Evolutionary conservation across 1,139 yeast genomes (phyloP).

Genomic region (Blastobotrys elegans): DNA sequence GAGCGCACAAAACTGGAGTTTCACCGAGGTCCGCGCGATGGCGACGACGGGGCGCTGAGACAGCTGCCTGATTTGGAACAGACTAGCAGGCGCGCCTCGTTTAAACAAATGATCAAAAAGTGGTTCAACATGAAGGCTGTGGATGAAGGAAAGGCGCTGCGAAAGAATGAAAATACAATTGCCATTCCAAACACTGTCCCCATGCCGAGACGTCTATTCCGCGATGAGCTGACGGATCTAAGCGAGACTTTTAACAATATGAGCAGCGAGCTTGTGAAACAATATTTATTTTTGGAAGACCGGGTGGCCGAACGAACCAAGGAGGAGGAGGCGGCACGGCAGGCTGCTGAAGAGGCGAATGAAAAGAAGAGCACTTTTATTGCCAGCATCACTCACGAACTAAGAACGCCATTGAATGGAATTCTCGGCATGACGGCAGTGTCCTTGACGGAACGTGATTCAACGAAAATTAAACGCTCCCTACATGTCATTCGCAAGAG

Average conservation of each 20-base stretch:
- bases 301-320: constrained; percentile 84
- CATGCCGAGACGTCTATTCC: constrained; percentile 53
- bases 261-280: constrained; percentile 83
- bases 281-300: constrained; percentile 79
- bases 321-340: constrained; percentile 81
- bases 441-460: constrained; percentile 79
- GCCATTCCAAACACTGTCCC: constrained; percentile 43
- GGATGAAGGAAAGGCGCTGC: neutral
- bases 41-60: neutral
- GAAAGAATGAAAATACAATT: neutral
- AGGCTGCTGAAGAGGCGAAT: constrained; percentile 89
- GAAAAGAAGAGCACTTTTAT: constrained; percentile 93
- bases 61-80: neutral
- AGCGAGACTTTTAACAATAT: constrained; percentile 86
- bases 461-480: constrained; percentile 57
- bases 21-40: constrained; percentile 16
- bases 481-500: constrained; percentile 77
- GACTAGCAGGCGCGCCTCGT: neutral
- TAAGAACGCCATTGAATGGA: constrained; percentile 93
- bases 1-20: constrained; percentile 45
- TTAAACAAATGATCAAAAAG: neutral
- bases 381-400: constrained; percentile 93
- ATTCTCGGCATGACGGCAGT: constrained; percentile 94
- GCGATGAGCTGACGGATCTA: constrained; percentile 82
- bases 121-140: constrained; percentile 3